Conservation (phyloP, 768 basidiomycete species). For the Hydnum rufescens region DNA sequence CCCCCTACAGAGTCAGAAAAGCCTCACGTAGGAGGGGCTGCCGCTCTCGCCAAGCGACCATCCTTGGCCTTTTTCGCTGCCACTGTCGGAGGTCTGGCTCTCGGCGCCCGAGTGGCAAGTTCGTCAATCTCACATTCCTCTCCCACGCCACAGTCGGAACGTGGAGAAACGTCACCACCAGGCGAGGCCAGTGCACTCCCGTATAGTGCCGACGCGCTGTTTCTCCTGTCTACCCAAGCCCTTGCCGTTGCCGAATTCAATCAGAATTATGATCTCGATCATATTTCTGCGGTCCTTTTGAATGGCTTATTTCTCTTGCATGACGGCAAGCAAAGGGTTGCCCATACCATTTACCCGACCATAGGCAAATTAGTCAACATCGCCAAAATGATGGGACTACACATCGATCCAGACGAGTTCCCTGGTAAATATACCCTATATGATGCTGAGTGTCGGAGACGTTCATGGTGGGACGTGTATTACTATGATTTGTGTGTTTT, state of each 20-base stretch:
- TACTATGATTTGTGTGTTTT: slow-evolving; percentile 57
- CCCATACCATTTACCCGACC: slow-evolving; percentile 24
- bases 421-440: slow-evolving; percentile 28
- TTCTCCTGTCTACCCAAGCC: slow-evolving; percentile 30
- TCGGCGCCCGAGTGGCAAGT: slow-evolving; percentile 24
- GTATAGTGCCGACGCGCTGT: slow-evolving; percentile 21
- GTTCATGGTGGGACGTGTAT: slow-evolving; percentile 64
- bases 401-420: slow-evolving; percentile 35
- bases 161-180: not conserved
- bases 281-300: slow-evolving; percentile 36
- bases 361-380: slow-evolving; percentile 51
- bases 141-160: slow-evolving; percentile 2
- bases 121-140: not conserved
- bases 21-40: slow-evolving; percentile 2
- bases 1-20: not conserved
- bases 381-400: slow-evolving; percentile 44
- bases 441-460: slow-evolving; percentile 31
- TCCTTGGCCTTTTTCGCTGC: slow-evolving; percentile 37
- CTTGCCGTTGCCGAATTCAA: slow-evolving; percentile 25
- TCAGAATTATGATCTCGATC: slow-evolving; percentile 32
- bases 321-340: slow-evolving; percentile 27
- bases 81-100: slow-evolving; percentile 36
- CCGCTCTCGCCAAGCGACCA: slow-evolving; percentile 13
- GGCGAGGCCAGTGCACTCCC: not conserved
- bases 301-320: slow-evolving; percentile 35